Evolutionary conservation across 495 filamentous ascomycete species (phyloP).

Genomic region (Penicillium bovifimosum): DNA sequence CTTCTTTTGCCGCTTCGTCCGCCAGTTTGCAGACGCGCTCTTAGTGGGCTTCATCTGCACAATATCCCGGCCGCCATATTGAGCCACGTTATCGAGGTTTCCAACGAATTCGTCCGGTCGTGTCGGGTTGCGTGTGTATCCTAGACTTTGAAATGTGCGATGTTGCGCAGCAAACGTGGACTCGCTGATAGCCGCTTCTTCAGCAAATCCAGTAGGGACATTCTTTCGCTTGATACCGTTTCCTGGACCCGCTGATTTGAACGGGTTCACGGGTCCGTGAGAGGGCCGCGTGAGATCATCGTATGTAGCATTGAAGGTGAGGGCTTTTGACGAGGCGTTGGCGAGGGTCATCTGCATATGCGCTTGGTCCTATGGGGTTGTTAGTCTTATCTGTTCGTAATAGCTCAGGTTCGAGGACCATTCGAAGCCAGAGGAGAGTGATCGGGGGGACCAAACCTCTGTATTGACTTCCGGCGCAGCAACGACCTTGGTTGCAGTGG

Average conservation of each 20-base stretch:
- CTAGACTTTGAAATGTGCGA: slow-evolving; percentile 63
- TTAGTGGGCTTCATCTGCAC: slow-evolving; percentile 59
- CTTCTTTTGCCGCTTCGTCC: slow-evolving; percentile 70
- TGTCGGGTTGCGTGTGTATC: slow-evolving; percentile 54
- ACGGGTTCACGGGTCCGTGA: slow-evolving; percentile 77
- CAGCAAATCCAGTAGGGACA: slow-evolving; percentile 81
- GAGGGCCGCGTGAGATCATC: slow-evolving; percentile 63
- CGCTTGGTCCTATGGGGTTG: slow-evolving; percentile 47
- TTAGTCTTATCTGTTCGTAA: slow-evolving; percentile 29
- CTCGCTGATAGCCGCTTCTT: slow-evolving; percentile 85
- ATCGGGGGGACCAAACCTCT: slow-evolving; percentile 54
- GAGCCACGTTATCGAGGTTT: slow-evolving; percentile 44
- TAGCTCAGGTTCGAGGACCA: background rate
- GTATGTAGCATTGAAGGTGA: slow-evolving; percentile 61
- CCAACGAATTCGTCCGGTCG: slow-evolving; percentile 49
- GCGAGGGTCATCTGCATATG: slow-evolving; percentile 53
- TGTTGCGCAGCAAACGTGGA: slow-evolving; percentile 80
- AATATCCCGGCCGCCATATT: slow-evolving; percentile 50
- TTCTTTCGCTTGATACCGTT: slow-evolving; percentile 75
- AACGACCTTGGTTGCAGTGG: slow-evolving; percentile 40
- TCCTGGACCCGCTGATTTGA: slow-evolving; percentile 53
- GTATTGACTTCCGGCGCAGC: slow-evolving; percentile 55
- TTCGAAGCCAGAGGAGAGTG: background rate
- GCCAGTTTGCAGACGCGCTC: slow-evolving; percentile 58
- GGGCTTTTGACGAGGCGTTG: slow-evolving; percentile 47